These are phyloP conservation scores for Plasmodium ovale DNA, from an alignment of 169 alveolate species.

Conservation along the genomic window DNA sequence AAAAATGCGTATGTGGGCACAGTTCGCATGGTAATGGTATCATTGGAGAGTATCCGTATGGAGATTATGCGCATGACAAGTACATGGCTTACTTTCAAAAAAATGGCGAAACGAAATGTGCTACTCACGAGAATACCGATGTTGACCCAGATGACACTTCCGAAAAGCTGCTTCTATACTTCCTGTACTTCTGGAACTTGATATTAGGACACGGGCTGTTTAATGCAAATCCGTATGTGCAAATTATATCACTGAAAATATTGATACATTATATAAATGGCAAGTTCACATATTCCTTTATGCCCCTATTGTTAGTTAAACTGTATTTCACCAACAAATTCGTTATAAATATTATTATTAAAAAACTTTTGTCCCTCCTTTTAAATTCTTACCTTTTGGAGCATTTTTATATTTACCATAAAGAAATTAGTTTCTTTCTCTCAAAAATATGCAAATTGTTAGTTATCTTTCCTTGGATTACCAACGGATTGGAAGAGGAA, in stretches of 20 bases:
- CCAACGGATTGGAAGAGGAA: conserved; percentile 66
- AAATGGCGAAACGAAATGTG: neutral
- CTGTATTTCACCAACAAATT: conserved; percentile 34
- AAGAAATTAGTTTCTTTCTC: conserved; percentile 29
- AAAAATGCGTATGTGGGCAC: conserved; percentile 11
- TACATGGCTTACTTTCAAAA: conserved; percentile 21
- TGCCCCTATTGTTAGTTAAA: conserved; percentile 63
- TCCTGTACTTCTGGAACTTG: conserved; percentile 67
- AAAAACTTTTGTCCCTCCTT: conserved; percentile 55
- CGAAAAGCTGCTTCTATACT: conserved; percentile 50
- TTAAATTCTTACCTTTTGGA: conserved; percentile 65
- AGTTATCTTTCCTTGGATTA: conserved; percentile 66
- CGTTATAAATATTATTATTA: conserved; percentile 61
- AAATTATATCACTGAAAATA: conserved; percentile 64
- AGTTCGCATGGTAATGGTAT: no score
- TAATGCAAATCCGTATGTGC: conserved; percentile 66
- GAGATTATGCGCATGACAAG: conserved; percentile 30
- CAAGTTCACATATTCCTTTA: conserved; percentile 32
- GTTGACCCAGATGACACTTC: neutral
- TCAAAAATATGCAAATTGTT: conserved; percentile 54
- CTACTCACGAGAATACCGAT: neutral
- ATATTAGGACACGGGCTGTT: conserved; percentile 40
- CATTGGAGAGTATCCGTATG: no score
- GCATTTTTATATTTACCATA: conserved; percentile 70
- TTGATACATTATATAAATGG: conserved; percentile 44